Percentiles rank a stretch among this genome's conserved stretches.
Conservation (phyloP, 352 stramenopile genomes). For the Halophytophthora polymorphica region DNA sequence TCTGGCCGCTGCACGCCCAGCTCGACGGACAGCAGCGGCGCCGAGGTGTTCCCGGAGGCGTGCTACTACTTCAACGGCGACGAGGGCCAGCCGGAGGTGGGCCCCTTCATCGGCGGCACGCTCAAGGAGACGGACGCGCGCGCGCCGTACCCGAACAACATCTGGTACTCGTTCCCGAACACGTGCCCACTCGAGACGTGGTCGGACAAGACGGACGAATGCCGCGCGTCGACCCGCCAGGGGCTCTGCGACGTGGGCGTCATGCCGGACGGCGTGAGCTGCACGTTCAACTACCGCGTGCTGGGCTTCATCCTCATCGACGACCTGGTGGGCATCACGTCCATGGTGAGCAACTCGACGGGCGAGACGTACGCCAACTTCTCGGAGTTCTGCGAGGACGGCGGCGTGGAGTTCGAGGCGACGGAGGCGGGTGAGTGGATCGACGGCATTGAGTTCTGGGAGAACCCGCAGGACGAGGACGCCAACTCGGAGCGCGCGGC, state of each 20-base stretch:
- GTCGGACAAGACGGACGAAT: constrained; percentile 43
- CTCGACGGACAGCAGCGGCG: constrained; percentile 22
- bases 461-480: constrained; percentile 56
- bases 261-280: constrained; percentile 55
- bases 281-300: constrained; percentile 64
- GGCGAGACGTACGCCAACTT: constrained; percentile 55
- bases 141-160: constrained; percentile 66
- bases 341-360: constrained; percentile 52
- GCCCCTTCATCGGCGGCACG: constrained; percentile 60
- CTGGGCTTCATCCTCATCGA: constrained; percentile 66
- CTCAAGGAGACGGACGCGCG: constrained; percentile 44
- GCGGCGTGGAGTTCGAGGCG: constrained; percentile 56
- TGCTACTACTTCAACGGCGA: constrained; percentile 80
- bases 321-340: constrained; percentile 74
- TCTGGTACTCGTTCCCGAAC: constrained; percentile 84
- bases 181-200: constrained; percentile 53
- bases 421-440: constrained; percentile 41
- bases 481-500: constrained; percentile 44
- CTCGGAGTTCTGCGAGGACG: constrained; percentile 56
- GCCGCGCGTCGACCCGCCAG: constrained; percentile 37
- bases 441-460: constrained; percentile 63
- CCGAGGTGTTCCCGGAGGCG: constrained; percentile 37
- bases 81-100: constrained; percentile 55
- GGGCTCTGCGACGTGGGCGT: constrained; percentile 54
- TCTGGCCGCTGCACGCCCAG: constrained; percentile 54